Base-by-base conservation (phyloP, 306 rosid species). In the Cicer chorassanicum region DNA sequence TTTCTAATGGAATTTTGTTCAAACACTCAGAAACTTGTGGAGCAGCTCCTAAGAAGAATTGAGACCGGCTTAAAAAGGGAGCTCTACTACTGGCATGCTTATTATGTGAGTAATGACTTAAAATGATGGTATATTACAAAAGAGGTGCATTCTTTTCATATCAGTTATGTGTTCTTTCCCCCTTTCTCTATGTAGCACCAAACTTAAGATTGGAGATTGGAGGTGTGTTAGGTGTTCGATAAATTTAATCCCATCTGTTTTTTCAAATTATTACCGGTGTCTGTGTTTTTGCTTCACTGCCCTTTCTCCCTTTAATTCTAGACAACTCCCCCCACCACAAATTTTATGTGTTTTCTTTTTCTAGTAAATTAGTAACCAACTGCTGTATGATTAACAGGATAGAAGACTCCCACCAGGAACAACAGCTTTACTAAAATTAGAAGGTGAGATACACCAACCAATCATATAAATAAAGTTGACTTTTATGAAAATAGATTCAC, bases 1-100 rank as follows among this genome's bases (percentile, higher is more conserved):
- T 66, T 50, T 5, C 3, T 78, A 68, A 72, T 14, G 36, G 49
- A 64, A 49, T 46, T 76, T 68, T 70, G 62, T 82, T 81, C 43
- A 68, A 48, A 82, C 54, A 36, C 77, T 88, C 91, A 93, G 98
- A 93, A 84, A 83, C 91, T 91, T 0, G 91, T 88, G 80, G 96
- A 91, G 78, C 86, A 89, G 49, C 86, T 93, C 53, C 85, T 89
- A 7, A 88, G 80, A 67, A 84, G 87, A 88, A 78, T 77, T 41
- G 97, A 87, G 0, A 63, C 34, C 69, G 78, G 76, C 70, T 70
- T 83, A 38, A 93, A 75, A 73, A 87, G 96, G 83, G 96, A 91
- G 67, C 83, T 93, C 49, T 89, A 88, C 71, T 91, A 91, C 46
- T 93, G 97, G 97, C 96, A 89, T 82, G 92, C 91, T 54, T 93